These are phyloP conservation scores for Casuarina glauca DNA, from an alignment of 306 rosid species.

Conservation along the genomic window DNA sequence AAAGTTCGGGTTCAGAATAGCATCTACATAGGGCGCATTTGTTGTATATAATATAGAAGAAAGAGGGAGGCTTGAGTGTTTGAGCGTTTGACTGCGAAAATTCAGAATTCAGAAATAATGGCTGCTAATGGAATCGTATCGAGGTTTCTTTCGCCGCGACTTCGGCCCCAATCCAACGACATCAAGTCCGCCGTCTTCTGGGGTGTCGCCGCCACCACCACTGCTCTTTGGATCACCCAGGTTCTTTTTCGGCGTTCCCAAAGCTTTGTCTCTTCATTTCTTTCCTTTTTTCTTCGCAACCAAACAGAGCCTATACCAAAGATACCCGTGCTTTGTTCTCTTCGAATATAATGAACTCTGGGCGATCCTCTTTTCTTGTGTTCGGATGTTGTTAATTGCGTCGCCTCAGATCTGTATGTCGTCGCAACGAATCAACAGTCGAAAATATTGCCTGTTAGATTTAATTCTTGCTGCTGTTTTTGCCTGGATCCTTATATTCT, in stretches of 20 bases:
- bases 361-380: no score
- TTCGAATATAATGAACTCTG: no score
- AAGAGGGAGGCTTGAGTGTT: neutral
- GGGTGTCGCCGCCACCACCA: slow-evolving; percentile 76
- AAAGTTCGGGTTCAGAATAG: neutral
- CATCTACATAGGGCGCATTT: neutral
- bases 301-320: neutral
- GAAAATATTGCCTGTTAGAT: no score
- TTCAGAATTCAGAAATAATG: neutral
- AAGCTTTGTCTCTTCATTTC: neutral
- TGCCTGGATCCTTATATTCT: no score
- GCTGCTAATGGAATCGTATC: neutral
- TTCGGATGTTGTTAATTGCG: no score
- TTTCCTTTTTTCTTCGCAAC: neutral
- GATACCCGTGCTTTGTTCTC: no score
- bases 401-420: no score
- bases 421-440: no score
- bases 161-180: slow-evolving; percentile 54
- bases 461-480: no score
- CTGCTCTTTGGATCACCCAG: slow-evolving; percentile 68
- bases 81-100: neutral
- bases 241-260: slow-evolving; percentile 19
- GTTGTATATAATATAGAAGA: neutral
- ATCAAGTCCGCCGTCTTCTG: slow-evolving; percentile 78
- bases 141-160: slow-evolving; percentile 36